phyloP scores from a whole-genome alignment of 352 stramenopile species.

The Pythium rhizo-oryzae region DNA sequence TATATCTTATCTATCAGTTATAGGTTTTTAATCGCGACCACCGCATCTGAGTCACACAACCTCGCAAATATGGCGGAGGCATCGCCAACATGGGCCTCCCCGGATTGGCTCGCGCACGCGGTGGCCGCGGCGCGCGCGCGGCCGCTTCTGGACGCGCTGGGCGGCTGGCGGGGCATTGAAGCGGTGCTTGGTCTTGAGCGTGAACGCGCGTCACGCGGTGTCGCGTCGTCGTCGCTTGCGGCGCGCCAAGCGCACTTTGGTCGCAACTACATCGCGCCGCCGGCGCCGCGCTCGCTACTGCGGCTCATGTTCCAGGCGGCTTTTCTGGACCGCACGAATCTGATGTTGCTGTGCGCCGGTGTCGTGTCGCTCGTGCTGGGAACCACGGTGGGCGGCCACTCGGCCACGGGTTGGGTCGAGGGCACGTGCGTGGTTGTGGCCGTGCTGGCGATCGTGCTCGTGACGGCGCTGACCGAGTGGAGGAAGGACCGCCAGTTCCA shows the following conservation, averaged over 20 bases:
- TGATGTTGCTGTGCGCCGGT: conserved; percentile 67
- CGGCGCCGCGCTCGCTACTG: conserved; percentile 22
- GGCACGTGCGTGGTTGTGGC: conserved; percentile 86
- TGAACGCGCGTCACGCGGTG: background rate
- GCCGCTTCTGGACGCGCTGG: conserved; percentile 8
- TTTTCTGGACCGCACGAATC: conserved; percentile 69
- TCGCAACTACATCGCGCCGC: conserved; percentile 34
- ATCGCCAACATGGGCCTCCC: background rate
- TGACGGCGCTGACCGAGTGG: conserved; percentile 92
- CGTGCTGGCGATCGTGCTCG: conserved; percentile 83
- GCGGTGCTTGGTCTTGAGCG: conserved; percentile 10
- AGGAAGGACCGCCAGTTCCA: conserved; percentile 73
- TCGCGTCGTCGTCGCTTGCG: background rate
- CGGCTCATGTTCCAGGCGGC: conserved; percentile 55
- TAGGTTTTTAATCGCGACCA: background rate
- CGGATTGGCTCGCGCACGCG: conserved; percentile 1
- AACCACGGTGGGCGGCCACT: conserved; percentile 25
- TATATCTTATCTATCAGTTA: background rate
- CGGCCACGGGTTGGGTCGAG: conserved; percentile 82
- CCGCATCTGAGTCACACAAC: no score
- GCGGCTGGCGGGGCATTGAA: conserved; percentile 15
- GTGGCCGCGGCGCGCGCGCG: background rate
- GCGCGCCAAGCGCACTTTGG: conserved; percentile 21
- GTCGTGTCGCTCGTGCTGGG: conserved; percentile 61
- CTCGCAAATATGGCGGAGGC: background rate